These are phyloP conservation scores for Periconia sp. DNA, from an alignment of 2,329 filamentous ascomycete species.

Conservation along the genomic window DNA sequence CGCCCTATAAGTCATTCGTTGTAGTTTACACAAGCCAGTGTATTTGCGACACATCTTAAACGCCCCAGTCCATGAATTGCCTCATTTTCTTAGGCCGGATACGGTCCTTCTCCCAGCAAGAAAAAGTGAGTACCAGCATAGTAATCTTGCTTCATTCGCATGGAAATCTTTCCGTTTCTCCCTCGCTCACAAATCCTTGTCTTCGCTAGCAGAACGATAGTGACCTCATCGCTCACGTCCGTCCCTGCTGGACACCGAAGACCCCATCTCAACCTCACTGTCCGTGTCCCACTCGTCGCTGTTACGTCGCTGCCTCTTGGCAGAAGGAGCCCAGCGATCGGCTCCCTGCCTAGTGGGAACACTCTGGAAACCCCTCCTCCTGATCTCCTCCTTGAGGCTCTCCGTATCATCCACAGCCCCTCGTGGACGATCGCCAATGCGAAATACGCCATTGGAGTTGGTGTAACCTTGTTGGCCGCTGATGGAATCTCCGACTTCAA, in stretches of 20 bases:
- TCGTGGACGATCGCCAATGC: slow-evolving; percentile 2
- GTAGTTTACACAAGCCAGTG: too few species aligned
- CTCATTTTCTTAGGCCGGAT: too few species aligned
- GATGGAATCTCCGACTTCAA: slow-evolving; percentile 18
- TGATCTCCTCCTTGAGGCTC: neutral
- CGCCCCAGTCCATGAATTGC: too few species aligned
- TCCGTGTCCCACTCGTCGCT: too few species aligned
- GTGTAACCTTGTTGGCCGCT: slow-evolving; percentile 18
- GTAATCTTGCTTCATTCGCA: too few species aligned
- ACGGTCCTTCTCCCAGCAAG: too few species aligned
- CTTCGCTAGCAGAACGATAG: neutral
- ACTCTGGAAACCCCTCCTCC: too few species aligned
- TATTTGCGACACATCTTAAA: too few species aligned
- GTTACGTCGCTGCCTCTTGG: too few species aligned
- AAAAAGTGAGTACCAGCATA: too few species aligned
- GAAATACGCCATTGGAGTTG: slow-evolving; percentile 6
- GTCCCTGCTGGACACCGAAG: neutral
- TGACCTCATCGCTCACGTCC: neutral
- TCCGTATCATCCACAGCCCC: neutral
- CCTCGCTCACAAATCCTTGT: neutral
- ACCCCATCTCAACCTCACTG: neutral
- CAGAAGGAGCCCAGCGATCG: too few species aligned
- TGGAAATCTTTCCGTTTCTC: neutral
- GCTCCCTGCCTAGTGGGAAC: neutral
- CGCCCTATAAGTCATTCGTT: too few species aligned